These are phyloP conservation scores for Backusella macrospora DNA, from an alignment of 192 early-diverging fungal genomes.

Conservation along the genomic window DNA sequence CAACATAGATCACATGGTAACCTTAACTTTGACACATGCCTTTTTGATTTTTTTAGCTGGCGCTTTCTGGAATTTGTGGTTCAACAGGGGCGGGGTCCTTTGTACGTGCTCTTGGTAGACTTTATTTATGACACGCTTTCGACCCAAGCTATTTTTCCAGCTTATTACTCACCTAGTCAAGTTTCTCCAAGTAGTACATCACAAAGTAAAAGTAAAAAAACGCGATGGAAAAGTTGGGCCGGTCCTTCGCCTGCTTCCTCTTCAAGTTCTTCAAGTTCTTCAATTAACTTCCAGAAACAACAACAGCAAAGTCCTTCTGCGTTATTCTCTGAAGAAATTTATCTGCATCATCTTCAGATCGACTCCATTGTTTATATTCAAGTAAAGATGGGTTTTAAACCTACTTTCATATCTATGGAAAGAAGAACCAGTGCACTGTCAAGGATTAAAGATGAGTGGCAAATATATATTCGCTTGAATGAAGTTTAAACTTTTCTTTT, in stretches of 20 bases:
- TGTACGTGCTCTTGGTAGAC: constrained; percentile 47
- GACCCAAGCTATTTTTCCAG: neutral
- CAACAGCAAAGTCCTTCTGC: neutral
- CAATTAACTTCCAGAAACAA: neutral
- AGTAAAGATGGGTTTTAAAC: constrained; percentile 21
- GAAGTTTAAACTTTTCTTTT: constrained; percentile 1
- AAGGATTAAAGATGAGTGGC: constrained; percentile 28
- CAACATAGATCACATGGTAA: constrained; percentile 19
- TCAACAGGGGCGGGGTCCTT: constrained; percentile 44
- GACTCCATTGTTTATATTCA: constrained; percentile 26
- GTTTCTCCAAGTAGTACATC: neutral
- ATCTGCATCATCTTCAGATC: constrained; percentile 2
- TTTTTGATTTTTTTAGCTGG: constrained; percentile 52
- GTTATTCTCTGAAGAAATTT: neutral
- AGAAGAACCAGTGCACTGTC: constrained; percentile 2
- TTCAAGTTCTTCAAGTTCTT: constrained; percentile 12
- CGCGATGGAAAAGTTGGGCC: constrained; percentile 54
- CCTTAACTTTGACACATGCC: neutral
- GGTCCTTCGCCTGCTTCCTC: constrained; percentile 1
- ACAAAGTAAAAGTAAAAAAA: neutral
- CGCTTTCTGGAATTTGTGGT: constrained; percentile 57
- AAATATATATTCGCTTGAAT: constrained; percentile 19
- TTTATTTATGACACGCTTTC: constrained; percentile 47
- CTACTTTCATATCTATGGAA: constrained; percentile 21
- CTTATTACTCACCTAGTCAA: constrained; percentile 5